Base-by-base conservation (phyloP, 805 yeast genomes). In the Ogataea parapolymorpha region DNA sequence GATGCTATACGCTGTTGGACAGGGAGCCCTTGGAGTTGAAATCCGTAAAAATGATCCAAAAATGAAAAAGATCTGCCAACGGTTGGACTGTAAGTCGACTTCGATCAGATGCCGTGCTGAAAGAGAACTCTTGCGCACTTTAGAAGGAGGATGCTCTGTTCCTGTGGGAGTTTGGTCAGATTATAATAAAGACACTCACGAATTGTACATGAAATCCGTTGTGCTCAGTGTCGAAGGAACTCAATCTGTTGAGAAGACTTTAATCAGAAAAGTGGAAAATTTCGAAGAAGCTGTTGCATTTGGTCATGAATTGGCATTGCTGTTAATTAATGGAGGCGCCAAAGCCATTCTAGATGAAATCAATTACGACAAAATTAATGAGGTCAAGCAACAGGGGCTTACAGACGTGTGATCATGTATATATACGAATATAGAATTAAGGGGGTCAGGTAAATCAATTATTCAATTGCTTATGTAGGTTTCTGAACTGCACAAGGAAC, bases 81-180 rank as follows among this genome's bases (percentile, higher is more conserved):
- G 76, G 42, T 77, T 91, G 46, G 82, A 81, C 52, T 82, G 89
- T 61, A 61, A 67, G 31, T 72, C 77, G 5, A 74, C 95, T 3
- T 75, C 89, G 1, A 65, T 80, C 45, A 74, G 95, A 52, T 90
- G 98, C 63, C 63, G 79, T 6, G 95, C 96, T 3, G 99, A 93
- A 65, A 75, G 99, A 54, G 71, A 91, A 6, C 67, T 93, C 47
- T 78, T 93, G 86, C 75, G 91, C 63, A 73, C 84, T 17, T 73
- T 93, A 45, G 98, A 93, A 67, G 99, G 98, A 46, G 99, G 99
- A 7, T 93, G 99, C 65, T 87, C 96, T 1, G 97, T 93, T 13
- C 99, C 99, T 6, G 85, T 93, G 50, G 99, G 99, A 38, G 96
- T 88, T 22, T 75, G 79, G 49, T 72, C 89, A n/a, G 49, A 55